Evolutionary conservation across 257 asterid species (phyloP).

Genomic region (Salvia rosmarinus): DNA sequence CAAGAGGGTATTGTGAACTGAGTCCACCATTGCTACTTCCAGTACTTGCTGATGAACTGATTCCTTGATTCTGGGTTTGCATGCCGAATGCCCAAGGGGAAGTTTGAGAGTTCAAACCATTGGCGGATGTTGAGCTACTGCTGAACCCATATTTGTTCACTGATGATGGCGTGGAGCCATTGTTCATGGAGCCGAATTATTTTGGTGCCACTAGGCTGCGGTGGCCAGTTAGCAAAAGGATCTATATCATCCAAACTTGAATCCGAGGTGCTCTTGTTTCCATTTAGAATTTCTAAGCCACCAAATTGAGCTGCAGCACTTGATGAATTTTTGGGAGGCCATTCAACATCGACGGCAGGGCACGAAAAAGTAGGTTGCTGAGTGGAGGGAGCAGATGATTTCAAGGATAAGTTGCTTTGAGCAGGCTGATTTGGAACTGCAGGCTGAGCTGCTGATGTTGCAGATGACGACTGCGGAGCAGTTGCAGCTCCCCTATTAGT

Average conservation of each 20-base stretch:
- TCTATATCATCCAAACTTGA: conserved; percentile 66
- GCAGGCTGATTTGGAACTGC: conserved; percentile 47
- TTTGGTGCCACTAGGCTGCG: conserved; percentile 57
- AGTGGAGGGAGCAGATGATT: conserved; percentile 47
- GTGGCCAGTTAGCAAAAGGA: conserved; percentile 98
- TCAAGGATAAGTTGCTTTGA: conserved; percentile 45
- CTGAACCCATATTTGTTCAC: conserved; percentile 40
- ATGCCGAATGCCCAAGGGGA: conserved; percentile 61
- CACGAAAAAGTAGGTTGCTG: conserved; percentile 64
- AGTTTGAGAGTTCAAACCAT: conserved; percentile 57
- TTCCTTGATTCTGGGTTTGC: conserved; percentile 64
- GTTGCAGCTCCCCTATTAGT: conserved; percentile 63
- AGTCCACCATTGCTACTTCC: conserved; percentile 43
- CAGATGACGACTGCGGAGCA: conserved; percentile 42
- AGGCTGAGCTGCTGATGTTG: conserved; percentile 54
- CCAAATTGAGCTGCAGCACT: conserved; percentile 45
- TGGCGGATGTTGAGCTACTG: conserved; percentile 40
- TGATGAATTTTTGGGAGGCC: conserved; percentile 82
- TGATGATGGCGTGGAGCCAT: conserved; percentile 47
- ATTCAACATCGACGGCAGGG: conserved; percentile 95
- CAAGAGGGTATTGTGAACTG: conserved; percentile 58
- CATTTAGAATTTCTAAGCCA: conserved; percentile 42
- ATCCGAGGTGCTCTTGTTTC: conserved; percentile 48
- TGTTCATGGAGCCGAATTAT: conserved; percentile 47
- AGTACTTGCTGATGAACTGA: conserved; percentile 37